Base-by-base conservation (phyloP, 2,329 filamentous ascomycete genomes). In the Phoma sp. region DNA sequence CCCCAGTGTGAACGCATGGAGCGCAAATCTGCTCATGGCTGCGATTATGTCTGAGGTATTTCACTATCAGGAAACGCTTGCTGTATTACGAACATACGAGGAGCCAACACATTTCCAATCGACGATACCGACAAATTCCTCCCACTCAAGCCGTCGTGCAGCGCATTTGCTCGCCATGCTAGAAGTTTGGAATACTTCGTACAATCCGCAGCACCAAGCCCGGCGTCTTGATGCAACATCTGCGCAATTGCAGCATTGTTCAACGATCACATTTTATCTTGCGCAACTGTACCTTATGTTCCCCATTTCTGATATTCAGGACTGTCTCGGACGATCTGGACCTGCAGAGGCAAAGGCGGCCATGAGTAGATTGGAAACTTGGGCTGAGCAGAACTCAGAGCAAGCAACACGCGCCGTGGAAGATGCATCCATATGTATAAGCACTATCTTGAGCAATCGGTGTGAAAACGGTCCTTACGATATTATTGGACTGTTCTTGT, bases 291-390 rank as follows among this genome's bases (percentile, higher is more conserved):
- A 54, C 17, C 4, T 54, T 5, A 7, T 23, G 3, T 37, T 54
- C 14, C 51, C 51, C 1, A 4, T 54, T 2, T 49, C 38, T 4
- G 51, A 54, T 9, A 42, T 54, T 7, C 51, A 54, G 23, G 51
- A 54, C 17, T 54, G 45, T 43, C 43, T 54, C 11, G 51, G 51
- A 28, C 32, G 39, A 45, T 48, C 51, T 15, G 51, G 51, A 7
- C 21, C 33, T 15, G 12, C 32, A 25, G 45, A 48, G 15, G 32
- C 45, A 21, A 20, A 21, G n/a, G 33, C 32, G 5, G 38, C 51
- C 4, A 49, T 49, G 38, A 21, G 10, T 9, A 25, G 45, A 29
- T 20, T 54, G 25, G 7, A 7, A 1, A 11, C 38, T 2, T 54
- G 51, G 51, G 36, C 37, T 7, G 15, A 7, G 5, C 49, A 30